A percentile compares a stretch with the other conserved stretches of the same genome.
phyloP scores from a whole-genome alignment of 139 green algal genomes.

The Dunaliella sp. region DNA sequence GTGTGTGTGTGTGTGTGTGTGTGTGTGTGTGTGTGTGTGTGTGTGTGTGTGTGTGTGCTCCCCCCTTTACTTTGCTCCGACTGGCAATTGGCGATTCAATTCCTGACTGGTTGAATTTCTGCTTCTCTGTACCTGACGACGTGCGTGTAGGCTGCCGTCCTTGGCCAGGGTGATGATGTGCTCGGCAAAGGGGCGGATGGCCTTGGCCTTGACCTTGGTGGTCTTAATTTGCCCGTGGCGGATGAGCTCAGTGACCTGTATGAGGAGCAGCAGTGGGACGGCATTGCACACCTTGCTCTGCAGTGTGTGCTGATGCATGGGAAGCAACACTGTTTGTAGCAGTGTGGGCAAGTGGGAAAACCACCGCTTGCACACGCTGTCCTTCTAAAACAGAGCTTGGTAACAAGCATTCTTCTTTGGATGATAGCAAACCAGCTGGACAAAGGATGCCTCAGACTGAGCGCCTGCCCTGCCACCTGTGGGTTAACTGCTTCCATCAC shows the following conservation, averaged over 20 bases:
- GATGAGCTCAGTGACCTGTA: slow-evolving; percentile 81
- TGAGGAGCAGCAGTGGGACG: no score
- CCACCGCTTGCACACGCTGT: no score
- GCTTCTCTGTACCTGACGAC: slow-evolving; percentile 58
- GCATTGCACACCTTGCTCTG: no score
- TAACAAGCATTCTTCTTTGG: no score
- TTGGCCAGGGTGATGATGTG: slow-evolving; percentile 99
- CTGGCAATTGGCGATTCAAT: neutral
- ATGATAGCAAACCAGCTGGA: no score
- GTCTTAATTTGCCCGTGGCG: slow-evolving; percentile 92
- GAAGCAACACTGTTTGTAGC: neutral
- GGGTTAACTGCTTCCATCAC: neutral
- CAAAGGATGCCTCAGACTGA: no score
- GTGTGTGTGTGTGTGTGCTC: neutral
- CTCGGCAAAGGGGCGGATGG: slow-evolving; percentile 92
- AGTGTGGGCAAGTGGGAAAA: no score
- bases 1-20: neutral
- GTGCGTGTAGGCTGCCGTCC: slow-evolving; percentile 79
- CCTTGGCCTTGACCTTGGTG: slow-evolving; percentile 92
- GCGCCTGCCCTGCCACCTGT: no score
- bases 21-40: neutral
- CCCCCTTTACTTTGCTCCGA: neutral
- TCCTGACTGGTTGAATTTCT: neutral
- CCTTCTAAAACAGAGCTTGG: no score
- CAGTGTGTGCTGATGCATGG: neutral